Percentiles rank a stretch among this genome's conserved stretches.
Evolutionary conservation across 768 basidiomycete species (phyloP).

Genomic region (Suillus occidentalis): DNA sequence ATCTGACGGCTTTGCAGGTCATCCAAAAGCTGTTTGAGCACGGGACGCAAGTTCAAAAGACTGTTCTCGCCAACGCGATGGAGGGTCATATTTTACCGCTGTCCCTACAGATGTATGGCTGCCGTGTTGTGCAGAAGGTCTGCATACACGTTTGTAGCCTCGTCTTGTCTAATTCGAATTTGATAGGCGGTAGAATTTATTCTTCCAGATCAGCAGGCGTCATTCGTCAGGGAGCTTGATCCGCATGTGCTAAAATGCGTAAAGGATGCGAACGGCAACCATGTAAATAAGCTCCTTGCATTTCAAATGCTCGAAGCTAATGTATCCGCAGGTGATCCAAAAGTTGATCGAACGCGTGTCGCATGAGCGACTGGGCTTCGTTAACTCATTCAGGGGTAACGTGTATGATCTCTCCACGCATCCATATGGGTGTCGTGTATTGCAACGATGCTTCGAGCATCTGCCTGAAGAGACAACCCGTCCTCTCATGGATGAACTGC

Average conservation of each 20-base stretch:
- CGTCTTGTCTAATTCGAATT: constrained; percentile 7
- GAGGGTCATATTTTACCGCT: constrained; percentile 75
- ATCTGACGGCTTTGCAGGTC: constrained; percentile 51
- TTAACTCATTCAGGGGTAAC: constrained; percentile 72
- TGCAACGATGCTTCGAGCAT: constrained; percentile 90
- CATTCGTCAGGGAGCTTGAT: constrained; percentile 78
- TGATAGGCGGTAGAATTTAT: constrained; percentile 80
- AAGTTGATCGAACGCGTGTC: constrained; percentile 82
- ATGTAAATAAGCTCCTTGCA: constrained; percentile 54
- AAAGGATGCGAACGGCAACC: constrained; percentile 91
- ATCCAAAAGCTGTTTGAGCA: constrained; percentile 93
- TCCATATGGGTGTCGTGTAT: constrained; percentile 91
- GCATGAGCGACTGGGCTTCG: constrained; percentile 73
- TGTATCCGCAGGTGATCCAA: constrained; percentile 66
- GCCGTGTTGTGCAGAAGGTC: constrained; percentile 93
- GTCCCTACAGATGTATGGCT: constrained; percentile 93
- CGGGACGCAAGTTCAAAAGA: constrained; percentile 75
- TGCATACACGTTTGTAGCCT: constrained; percentile 2
- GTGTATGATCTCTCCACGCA: constrained; percentile 84
- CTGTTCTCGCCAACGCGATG: constrained; percentile 66
- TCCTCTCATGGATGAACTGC: constrained; percentile 80
- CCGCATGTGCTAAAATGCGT: constrained; percentile 81
- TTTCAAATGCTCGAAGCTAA: constrained; percentile 9
- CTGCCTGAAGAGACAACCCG: constrained; percentile 67
- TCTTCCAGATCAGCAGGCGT: constrained; percentile 71